Evolutionary conservation across 108 stramenopile species (phyloP).

Genomic region (Ochromonas danica): DNA sequence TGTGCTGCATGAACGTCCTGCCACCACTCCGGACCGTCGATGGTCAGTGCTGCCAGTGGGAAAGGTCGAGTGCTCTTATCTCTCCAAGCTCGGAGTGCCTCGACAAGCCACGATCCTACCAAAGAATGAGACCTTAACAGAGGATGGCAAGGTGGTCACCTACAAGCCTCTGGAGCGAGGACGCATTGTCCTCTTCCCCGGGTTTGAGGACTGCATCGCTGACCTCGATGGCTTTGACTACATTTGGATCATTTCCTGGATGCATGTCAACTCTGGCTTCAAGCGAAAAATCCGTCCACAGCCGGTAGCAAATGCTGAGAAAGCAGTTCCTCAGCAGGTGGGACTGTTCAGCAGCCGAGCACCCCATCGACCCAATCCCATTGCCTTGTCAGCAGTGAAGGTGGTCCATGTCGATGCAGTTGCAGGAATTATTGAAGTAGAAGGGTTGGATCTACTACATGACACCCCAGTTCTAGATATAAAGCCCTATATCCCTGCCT

Average conservation of each 20-base stretch:
- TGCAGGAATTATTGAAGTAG: conserved; percentile 43
- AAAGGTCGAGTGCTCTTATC: background rate
- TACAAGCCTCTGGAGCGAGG: too few relatives aligned
- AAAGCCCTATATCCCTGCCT: conserved; percentile 45
- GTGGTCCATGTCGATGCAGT: conserved; percentile 39
- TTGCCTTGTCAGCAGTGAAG: conserved; percentile 44
- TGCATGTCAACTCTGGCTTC: conserved; percentile 56
- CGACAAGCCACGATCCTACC: background rate
- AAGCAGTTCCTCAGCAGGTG: conserved; percentile 46
- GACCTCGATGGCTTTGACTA: conserved; percentile 53
- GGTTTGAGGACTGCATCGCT: conserved; percentile 35
- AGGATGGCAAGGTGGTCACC: too few relatives aligned
- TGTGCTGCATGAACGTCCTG: too few relatives aligned
- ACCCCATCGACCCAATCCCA: conserved; percentile 49
- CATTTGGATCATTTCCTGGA: conserved; percentile 50
- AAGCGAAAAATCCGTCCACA: conserved; percentile 34
- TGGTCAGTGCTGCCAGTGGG: background rate
- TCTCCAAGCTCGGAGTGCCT: background rate
- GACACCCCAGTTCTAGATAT: conserved; percentile 51
- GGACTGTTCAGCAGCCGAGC: conserved; percentile 49
- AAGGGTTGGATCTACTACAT: conserved; percentile 52
- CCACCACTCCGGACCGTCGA: too few relatives aligned
- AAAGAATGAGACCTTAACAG: background rate
- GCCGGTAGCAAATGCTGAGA: background rate
- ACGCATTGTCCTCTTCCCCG: background rate